Percentiles rank a stretch among this genome's conserved stretches.
phyloP scores from a whole-genome alignment of 768 basidiomycete genomes.

The Boletus reticuloceps region DNA sequence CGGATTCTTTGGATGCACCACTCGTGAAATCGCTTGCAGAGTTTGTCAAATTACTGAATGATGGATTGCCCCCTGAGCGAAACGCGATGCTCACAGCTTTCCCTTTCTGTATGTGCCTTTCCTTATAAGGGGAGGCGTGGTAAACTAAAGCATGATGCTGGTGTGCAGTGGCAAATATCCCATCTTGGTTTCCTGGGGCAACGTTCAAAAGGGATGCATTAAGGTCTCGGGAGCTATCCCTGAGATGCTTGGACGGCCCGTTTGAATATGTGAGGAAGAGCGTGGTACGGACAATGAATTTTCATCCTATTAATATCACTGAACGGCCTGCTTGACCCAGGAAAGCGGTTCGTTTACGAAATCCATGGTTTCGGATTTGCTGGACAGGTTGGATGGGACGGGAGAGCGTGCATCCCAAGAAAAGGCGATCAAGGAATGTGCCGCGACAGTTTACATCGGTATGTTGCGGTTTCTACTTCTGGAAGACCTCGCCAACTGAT shows the following conservation, averaged over 20 bases:
- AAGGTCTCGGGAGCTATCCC: constrained; percentile 25
- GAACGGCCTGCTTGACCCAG: constrained; percentile 13
- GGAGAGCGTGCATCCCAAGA: constrained; percentile 17
- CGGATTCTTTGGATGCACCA: constrained; percentile 24
- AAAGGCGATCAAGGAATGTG: constrained; percentile 25
- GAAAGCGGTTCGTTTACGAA: constrained; percentile 20
- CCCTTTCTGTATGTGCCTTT: constrained; percentile 25
- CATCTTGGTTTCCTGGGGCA: constrained; percentile 31
- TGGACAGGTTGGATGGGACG: constrained; percentile 15
- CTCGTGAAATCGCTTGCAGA: constrained; percentile 27
- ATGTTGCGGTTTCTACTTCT: background rate
- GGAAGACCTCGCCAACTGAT: background rate
- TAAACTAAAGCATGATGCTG: background rate
- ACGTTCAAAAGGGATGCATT: constrained; percentile 27
- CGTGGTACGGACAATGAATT: constrained; percentile 18
- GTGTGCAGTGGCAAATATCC: constrained; percentile 25
- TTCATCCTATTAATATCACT: background rate
- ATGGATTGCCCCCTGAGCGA: constrained; percentile 25
- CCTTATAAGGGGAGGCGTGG: background rate
- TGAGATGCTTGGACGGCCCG: constrained; percentile 22
- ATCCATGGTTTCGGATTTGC: constrained; percentile 31
- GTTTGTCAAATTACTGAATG: constrained; percentile 20
- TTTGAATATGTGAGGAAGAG: constrained; percentile 28
- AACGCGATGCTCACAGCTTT: constrained; percentile 27
- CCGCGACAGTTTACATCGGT: constrained; percentile 34